These are phyloP conservation scores for Pyrenophora seminiperda DNA, from an alignment of 2,329 filamentous ascomycete species.

Conservation along the genomic window DNA sequence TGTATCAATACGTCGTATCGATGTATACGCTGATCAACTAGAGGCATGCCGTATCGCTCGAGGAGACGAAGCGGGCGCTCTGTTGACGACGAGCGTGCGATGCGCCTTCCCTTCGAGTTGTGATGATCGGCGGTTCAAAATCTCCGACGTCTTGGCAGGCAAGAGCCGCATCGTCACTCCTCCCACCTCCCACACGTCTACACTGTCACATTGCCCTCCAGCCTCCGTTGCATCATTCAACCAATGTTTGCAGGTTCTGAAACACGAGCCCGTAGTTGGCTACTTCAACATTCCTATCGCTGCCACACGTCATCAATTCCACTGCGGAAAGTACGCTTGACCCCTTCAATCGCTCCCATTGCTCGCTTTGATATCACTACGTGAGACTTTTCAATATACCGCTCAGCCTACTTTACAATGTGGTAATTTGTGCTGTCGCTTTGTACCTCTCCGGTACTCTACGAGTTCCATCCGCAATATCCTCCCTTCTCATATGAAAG, in stretches of 20 bases:
- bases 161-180: slow-evolving; percentile 17
- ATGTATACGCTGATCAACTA: slow-evolving; percentile 10
- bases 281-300: background rate
- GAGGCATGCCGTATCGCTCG: slow-evolving; percentile 21
- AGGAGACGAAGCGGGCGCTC: slow-evolving; percentile 20
- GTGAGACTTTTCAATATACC: background rate
- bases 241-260: background rate
- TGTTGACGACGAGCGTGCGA: background rate
- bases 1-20: slow-evolving; percentile 6
- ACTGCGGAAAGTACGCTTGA: background rate
- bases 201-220: slow-evolving; percentile 2
- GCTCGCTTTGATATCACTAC: too few relatives aligned
- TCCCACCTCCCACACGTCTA: background rate
- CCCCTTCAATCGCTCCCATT: too few relatives aligned
- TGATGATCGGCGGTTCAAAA: slow-evolving; percentile 18
- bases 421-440: background rate
- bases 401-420: background rate
- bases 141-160: slow-evolving; percentile 21
- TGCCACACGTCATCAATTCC: background rate
- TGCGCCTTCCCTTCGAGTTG: slow-evolving; percentile 5
- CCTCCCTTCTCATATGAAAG: too few relatives aligned
- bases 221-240: background rate
- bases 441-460: too few relatives aligned
- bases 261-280: background rate
- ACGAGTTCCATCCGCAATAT: too few relatives aligned